phyloP scores from a whole-genome alignment of 2,329 filamentous ascomycete genomes.

The Acarospora socialis region DNA sequence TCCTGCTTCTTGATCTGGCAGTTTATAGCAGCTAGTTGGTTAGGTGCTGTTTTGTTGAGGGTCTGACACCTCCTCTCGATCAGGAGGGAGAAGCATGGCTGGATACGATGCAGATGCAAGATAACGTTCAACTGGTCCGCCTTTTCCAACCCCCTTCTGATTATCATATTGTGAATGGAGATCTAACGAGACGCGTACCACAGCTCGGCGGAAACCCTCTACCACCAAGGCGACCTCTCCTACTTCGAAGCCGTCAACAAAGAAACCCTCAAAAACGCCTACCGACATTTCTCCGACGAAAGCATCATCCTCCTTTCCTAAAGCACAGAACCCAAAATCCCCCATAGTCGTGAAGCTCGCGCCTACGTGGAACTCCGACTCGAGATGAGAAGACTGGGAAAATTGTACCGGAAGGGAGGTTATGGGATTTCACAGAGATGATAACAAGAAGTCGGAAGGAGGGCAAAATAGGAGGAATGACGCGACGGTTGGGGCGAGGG shows the following conservation, averaged over 20 bases:
- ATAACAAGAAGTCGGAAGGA: too few species aligned
- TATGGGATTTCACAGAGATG: conserved; percentile 85
- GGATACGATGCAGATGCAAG: conserved; percentile 60
- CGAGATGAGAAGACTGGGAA: conserved; percentile 47
- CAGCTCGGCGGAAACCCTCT: conserved; percentile 87
- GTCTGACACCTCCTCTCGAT: conserved; percentile 57
- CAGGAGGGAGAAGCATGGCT: conserved; percentile 54
- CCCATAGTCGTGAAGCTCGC: conserved; percentile 46
- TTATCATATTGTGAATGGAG: not conserved
- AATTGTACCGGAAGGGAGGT: conserved; percentile 53
- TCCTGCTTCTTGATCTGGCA: conserved; percentile 98
- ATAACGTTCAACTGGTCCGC: conserved; percentile 66
- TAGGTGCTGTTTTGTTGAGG: conserved; percentile 73
- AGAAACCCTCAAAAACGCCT: conserved; percentile 87
- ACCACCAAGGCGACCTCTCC: conserved; percentile 87
- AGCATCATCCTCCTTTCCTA: conserved; percentile 67
- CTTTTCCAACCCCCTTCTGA: not conserved
- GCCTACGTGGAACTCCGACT: conserved; percentile 56
- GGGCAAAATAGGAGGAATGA: too few species aligned
- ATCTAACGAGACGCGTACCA: too few species aligned
- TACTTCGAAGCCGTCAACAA: conserved; percentile 98
- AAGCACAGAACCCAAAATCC: conserved; percentile 44
- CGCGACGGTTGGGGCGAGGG: too few species aligned
- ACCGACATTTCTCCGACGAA: conserved; percentile 77
- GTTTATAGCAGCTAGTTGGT: conserved; percentile 86